Percentiles rank a stretch among this genome's conserved stretches.
Conservation (phyloP, 345 rosid genomes). For the Gossypium thurberi region DNA sequence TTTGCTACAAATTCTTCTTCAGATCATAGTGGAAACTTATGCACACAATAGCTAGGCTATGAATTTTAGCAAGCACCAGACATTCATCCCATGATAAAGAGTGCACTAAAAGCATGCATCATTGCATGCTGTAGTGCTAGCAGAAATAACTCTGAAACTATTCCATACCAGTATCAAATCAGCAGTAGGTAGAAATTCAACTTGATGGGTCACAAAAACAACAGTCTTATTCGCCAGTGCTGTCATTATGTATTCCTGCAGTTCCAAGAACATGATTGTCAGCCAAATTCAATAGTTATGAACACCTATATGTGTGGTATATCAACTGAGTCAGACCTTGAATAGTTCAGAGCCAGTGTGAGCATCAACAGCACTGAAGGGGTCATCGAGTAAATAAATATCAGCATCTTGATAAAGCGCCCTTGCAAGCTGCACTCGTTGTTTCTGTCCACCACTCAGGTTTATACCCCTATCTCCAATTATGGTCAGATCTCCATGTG, state of each 20-base stretch:
- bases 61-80: not conserved
- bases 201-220: conserved; percentile 97
- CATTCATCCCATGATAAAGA: not conserved
- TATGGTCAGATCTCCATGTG: conserved; percentile 97
- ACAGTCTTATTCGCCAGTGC: conserved; percentile 85
- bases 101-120: not conserved
- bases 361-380: conserved; percentile 99
- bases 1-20: not conserved
- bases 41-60: not conserved
- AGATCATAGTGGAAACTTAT: not conserved
- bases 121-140: not conserved
- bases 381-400: conserved; percentile 93
- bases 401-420: conserved; percentile 99
- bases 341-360: conserved; percentile 96
- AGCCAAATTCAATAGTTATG: conserved; percentile 19
- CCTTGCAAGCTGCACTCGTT: conserved; percentile 98
- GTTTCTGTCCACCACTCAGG: conserved; percentile 99
- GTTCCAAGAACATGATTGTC: conserved; percentile 19
- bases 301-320: conserved; percentile 11
- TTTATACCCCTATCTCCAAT: conserved; percentile 99
- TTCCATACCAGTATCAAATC: conserved; percentile 85
- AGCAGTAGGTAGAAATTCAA: conserved; percentile 94
- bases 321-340: conserved; percentile 46
- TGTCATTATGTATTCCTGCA: conserved; percentile 89
- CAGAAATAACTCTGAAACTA: conserved; percentile 19